These are phyloP conservation scores for Sporothrix sp. DNA, from an alignment of 2,329 filamentous ascomycete genomes.

Conservation along the genomic window DNA sequence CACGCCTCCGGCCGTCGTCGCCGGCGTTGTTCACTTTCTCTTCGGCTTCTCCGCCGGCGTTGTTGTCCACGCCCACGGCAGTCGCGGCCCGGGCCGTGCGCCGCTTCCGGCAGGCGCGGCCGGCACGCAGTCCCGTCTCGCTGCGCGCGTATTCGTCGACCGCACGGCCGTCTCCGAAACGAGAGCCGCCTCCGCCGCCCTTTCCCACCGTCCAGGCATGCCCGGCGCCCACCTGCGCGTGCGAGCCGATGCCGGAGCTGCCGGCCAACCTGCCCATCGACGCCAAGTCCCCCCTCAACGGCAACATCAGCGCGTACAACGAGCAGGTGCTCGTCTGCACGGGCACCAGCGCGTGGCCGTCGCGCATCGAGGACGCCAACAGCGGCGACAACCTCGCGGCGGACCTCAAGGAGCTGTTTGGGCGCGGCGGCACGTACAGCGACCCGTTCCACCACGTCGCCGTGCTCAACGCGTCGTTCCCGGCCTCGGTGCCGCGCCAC, in stretches of 20 bases:
- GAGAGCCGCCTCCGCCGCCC: constrained; percentile 16
- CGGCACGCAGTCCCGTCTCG: too few relatives aligned
- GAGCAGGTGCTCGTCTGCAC: constrained; percentile 81
- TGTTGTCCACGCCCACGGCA: too few relatives aligned
- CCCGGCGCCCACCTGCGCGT: constrained; percentile 67
- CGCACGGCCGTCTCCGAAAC: not conserved
- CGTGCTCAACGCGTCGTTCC: constrained; percentile 66
- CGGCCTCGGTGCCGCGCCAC: constrained; percentile 41
- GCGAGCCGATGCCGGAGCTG: constrained; percentile 55
- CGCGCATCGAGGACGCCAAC: constrained; percentile 74
- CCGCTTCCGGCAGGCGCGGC: too few relatives aligned
- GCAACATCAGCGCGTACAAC: constrained; percentile 66
- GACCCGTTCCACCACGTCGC: constrained; percentile 80
- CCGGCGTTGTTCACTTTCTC: not conserved
- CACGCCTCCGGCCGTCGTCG: not conserved
- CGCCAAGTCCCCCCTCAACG: constrained; percentile 56
- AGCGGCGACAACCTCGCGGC: constrained; percentile 56
- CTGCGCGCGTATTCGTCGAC: not conserved
- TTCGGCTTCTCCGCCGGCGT: too few relatives aligned
- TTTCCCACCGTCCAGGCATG: constrained; percentile 47
- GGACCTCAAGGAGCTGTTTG: constrained; percentile 61
- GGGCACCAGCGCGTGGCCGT: constrained; percentile 69
- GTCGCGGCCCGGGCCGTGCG: too few relatives aligned
- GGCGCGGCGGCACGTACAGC: constrained; percentile 53
- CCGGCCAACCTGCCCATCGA: constrained; percentile 67